phyloP scores from a whole-genome alignment of 225 moss, liverwort and hornwort species.

The Rhytidiadelphus loreus region DNA sequence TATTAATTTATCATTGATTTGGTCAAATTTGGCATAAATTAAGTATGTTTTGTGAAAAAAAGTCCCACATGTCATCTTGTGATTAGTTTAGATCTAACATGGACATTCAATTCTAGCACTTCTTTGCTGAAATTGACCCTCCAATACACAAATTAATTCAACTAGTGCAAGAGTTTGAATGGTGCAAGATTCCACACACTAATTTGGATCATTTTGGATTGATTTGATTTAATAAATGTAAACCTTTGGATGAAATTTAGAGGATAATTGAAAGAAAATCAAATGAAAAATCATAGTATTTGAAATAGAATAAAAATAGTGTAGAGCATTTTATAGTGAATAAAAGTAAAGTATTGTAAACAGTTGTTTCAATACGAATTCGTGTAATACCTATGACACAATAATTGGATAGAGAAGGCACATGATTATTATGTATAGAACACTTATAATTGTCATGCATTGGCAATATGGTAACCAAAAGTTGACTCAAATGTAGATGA shows the following conservation, averaged over 20 bases:
- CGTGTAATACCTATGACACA: accelerated
- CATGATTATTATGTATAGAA: background rate
- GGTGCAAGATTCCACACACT: accelerated
- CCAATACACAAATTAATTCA: background rate
- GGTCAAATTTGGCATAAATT: accelerated
- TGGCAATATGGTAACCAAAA: background rate
- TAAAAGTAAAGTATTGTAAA: background rate
- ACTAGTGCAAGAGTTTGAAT: accelerated
- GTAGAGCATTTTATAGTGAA: accelerated
- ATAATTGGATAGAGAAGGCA: accelerated
- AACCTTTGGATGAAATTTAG: background rate
- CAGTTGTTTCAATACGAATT: accelerated
- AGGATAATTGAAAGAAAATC: accelerated
- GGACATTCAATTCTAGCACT: too few relatives aligned
- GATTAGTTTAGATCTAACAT: too few relatives aligned
- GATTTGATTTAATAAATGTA: too few relatives aligned
- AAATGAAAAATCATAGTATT: background rate
- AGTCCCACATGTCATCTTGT: too few relatives aligned
- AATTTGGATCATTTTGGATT: background rate
- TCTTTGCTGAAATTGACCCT: accelerated
- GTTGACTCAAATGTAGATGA: background rate
- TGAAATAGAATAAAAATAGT: background rate
- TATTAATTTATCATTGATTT: accelerated
- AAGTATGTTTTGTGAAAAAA: background rate
- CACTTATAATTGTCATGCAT: too few relatives aligned